Conservation (phyloP, 2,329 filamentous ascomycete genomes). For the Aspergillus cejpii region DNA sequence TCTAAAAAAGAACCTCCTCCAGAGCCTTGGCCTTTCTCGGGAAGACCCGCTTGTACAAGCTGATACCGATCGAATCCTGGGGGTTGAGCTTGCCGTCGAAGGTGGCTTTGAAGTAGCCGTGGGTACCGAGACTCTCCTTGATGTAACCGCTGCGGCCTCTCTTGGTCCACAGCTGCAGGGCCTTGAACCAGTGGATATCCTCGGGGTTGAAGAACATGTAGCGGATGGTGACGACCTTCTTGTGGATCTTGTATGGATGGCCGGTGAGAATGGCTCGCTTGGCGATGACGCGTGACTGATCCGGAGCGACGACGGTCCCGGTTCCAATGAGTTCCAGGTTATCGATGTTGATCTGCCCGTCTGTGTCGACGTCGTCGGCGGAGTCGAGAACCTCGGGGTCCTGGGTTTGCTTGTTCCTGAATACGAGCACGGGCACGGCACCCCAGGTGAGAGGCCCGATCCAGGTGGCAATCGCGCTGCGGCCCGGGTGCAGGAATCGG, state of each 20-base stretch:
- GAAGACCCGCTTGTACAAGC: conserved; percentile 78
- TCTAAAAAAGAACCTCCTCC: conserved; percentile 29
- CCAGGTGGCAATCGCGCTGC: conserved; percentile 82
- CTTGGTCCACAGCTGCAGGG: conserved; percentile 87
- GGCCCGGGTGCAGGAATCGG: conserved; percentile 82
- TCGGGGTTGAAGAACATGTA: conserved; percentile 99
- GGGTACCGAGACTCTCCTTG: conserved; percentile 90
- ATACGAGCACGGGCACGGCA: conserved; percentile 81
- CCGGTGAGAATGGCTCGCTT: conserved; percentile 92
- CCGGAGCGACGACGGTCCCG: conserved; percentile 75
- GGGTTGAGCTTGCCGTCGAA: conserved; percentile 96
- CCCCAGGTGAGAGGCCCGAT: conserved; percentile 91
- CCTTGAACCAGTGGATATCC: conserved; percentile 97
- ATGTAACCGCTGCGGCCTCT: conserved; percentile 81
- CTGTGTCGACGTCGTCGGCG: conserved; percentile 42
- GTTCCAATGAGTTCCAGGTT: conserved; percentile 70
- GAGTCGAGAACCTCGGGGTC: conserved; percentile 40
- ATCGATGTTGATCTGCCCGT: conserved; percentile 26
- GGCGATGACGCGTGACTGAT: conserved; percentile 70
- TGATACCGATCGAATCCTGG: conserved; percentile 87
- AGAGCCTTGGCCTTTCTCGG: conserved; percentile 59
- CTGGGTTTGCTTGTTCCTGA: conserved; percentile 50
- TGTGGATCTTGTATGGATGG: conserved; percentile 98
- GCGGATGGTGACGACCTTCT: conserved; percentile 88
- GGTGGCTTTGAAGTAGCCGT: conserved; percentile 99